Conservation (phyloP, 768 basidiomycete species). For the Nidularia pulvinata region DNA sequence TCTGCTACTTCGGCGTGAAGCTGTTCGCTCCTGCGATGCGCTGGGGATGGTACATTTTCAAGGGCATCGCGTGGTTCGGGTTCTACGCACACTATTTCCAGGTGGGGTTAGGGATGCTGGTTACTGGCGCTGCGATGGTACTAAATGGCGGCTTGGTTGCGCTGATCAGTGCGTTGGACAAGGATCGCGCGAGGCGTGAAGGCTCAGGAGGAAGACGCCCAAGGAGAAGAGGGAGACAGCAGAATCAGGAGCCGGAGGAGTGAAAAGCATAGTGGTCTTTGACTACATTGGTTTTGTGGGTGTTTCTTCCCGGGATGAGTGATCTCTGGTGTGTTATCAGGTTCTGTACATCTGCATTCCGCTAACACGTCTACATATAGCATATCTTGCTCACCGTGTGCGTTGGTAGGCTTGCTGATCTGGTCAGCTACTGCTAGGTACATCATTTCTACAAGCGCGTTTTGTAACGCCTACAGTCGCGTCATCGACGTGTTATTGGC, state of each 20-base stretch:
- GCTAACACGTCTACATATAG: too few species aligned
- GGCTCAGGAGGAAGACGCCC: background rate
- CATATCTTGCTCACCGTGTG: too few species aligned
- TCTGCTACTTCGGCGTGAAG: slow-evolving; percentile 22
- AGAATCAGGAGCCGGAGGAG: background rate
- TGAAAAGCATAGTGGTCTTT: background rate
- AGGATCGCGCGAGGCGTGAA: background rate
- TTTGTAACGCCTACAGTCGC: too few species aligned
- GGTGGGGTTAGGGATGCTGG: slow-evolving; percentile 18
- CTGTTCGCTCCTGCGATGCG: slow-evolving; percentile 14
- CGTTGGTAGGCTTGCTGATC: too few species aligned
- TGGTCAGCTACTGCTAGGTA: too few species aligned
- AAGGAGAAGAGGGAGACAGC: background rate
- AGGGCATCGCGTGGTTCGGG: slow-evolving; percentile 27
- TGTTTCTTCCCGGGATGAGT: background rate
- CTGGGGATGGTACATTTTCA: slow-evolving; percentile 20
- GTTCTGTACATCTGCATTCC: too few species aligned
- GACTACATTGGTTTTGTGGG: background rate
- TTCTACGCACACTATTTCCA: slow-evolving; percentile 33
- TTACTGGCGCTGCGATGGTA: slow-evolving; percentile 8
- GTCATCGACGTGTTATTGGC: too few species aligned
- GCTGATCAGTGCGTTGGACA: slow-evolving; percentile 11
- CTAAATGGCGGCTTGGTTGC: slow-evolving; percentile 6
- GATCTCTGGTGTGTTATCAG: background rate
- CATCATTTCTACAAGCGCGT: too few species aligned